These are phyloP conservation scores for Cyberlindnera mississippiensis DNA, from an alignment of 805 yeast genomes.

Conservation along the genomic window DNA sequence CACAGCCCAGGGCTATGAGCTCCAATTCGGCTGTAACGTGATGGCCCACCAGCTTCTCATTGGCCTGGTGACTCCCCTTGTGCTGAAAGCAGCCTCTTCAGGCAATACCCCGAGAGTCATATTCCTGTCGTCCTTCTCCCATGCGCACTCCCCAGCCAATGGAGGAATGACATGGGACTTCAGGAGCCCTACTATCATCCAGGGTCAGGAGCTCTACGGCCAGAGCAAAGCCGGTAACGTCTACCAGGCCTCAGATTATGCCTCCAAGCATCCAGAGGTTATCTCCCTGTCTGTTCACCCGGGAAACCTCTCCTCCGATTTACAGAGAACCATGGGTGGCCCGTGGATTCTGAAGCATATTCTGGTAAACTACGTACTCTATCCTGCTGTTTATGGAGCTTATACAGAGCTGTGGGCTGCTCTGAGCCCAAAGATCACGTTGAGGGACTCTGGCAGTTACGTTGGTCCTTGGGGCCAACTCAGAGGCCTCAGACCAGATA, in stretches of 20 bases:
- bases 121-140: conserved; percentile 42
- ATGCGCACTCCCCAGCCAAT: conserved; percentile 28
- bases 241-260: conserved; percentile 36
- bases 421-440: conserved; percentile 35
- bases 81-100: conserved; percentile 29
- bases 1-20: conserved; percentile 43
- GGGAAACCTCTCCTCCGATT: conserved; percentile 35
- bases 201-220: neutral
- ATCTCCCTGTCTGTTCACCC: conserved; percentile 38
- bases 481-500: conserved; percentile 35
- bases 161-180: conserved; percentile 36
- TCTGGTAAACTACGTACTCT: neutral
- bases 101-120: conserved; percentile 36
- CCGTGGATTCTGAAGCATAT: conserved; percentile 24
- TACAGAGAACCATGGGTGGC: conserved; percentile 25
- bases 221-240: conserved; percentile 38
- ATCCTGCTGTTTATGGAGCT: conserved; percentile 34
- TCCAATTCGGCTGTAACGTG: conserved; percentile 43
- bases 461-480: conserved; percentile 41
- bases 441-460: conserved; percentile 33
- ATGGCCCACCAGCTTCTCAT: conserved; percentile 45
- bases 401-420: conserved; percentile 42
- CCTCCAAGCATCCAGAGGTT: conserved; percentile 28
- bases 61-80: conserved; percentile 34
- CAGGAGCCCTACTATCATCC: conserved; percentile 6